Evolutionary conservation across 106 monocot genomes (phyloP), one percentile per base, ranked within the genome.

Genomic region (Dendrobium nobile): DNA sequence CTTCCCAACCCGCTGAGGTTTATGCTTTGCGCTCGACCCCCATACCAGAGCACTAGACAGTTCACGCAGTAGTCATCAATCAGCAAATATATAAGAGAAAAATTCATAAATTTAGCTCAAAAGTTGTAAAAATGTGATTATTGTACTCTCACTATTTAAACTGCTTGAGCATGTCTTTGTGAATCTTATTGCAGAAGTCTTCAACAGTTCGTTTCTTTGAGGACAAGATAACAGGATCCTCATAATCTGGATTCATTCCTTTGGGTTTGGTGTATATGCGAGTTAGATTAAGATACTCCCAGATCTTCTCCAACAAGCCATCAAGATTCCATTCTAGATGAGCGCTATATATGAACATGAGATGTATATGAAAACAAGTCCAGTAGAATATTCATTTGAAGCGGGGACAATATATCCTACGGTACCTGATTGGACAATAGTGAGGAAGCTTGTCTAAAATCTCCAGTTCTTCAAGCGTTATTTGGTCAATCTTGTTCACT

Each of bases 241-340:
- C 98, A 74, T 98, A 98, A 86, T 98, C 98, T 47, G 98, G 98
- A 80, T 99, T 99, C 85, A 95, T 78, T 67, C 99, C 99, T 81
- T 99, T 99, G 5, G 99, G 95, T 54, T 99, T 99, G 64, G 95
- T 99, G 86, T 95, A 95, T 80, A 99, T 95, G 72, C 99, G 88
- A 79, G 90, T 88, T 75, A 99, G 84, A 87, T 91, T 77, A 9
- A 95, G 90, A 82, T 93, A 99, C 33, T 99, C 95, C 99, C 95
- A 99, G 61, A 95, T 84, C 79, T 93, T 99, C 41, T 93, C 99
- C 47, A 99, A 83, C 26, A 99, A 73, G 4, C 95, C 99, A 86
- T 99, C 95, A 45, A 99, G 89, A 91, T 99, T 99, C 99, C 99
- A 95, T 73, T 99, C 99, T 40, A 99, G 83, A 72, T 95, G 99